Conservation (phyloP, 352 stramenopile species). For the Peronospora belbahrii region DNA sequence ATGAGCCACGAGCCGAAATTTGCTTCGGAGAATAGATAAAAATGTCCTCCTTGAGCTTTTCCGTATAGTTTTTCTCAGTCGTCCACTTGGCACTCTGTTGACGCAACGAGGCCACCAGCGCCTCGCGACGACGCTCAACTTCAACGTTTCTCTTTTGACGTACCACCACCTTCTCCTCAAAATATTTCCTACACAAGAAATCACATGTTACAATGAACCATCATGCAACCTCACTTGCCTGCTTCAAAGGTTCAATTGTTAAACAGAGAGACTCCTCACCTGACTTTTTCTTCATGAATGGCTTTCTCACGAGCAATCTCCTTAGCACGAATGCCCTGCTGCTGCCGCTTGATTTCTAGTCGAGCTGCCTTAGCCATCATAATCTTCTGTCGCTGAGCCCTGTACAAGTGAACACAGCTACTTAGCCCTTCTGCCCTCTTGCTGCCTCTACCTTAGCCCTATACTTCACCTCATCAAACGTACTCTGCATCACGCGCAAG, state of each 20-base stretch:
- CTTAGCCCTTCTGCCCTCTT: too few species aligned
- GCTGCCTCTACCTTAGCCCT: not conserved
- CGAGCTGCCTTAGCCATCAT: slow-evolving; percentile 83
- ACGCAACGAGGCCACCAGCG: slow-evolving; percentile 50
- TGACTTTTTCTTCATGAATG: slow-evolving; percentile 69
- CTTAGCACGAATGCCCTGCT: slow-evolving; percentile 74
- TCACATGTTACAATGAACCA: not conserved
- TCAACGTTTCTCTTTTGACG: slow-evolving; percentile 51
- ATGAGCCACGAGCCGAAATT: slow-evolving; percentile 52
- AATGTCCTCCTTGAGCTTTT: slow-evolving; percentile 80
- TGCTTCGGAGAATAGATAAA: slow-evolving; percentile 81
- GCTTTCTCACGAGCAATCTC: slow-evolving; percentile 77
- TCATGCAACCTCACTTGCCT: not conserved
- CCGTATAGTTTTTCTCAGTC: slow-evolving; percentile 54
- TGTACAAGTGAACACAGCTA: slow-evolving; percentile 15
- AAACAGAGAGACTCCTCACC: slow-evolving; percentile 15
- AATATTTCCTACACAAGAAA: slow-evolving; percentile 41
- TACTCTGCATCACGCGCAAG: slow-evolving; percentile 80
- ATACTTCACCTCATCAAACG: slow-evolving; percentile 4
- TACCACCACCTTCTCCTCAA: slow-evolving; percentile 74
- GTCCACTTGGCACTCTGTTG: slow-evolving; percentile 68
- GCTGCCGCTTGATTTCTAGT: slow-evolving; percentile 83
- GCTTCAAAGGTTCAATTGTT: not conserved
- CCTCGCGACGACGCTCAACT: slow-evolving; percentile 58
- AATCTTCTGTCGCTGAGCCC: slow-evolving; percentile 69